Evolutionary conservation across 495 filamentous ascomycete genomes (phyloP).

Genomic region (Daldinia decipiens): DNA sequence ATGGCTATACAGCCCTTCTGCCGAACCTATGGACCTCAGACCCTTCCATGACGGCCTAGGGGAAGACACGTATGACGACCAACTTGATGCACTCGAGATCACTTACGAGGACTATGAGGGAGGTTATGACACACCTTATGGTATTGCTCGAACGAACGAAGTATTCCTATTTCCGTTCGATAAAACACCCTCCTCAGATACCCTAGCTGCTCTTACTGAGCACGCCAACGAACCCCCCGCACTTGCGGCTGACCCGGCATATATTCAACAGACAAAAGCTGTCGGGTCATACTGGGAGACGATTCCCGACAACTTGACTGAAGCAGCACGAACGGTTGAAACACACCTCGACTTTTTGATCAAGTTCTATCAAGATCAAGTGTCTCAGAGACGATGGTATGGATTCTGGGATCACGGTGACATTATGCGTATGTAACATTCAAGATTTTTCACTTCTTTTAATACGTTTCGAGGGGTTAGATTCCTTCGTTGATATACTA

Average conservation of each 20-base stretch:
- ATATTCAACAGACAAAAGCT: constrained; percentile 55
- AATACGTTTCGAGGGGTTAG: not conserved
- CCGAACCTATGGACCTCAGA: constrained; percentile 58
- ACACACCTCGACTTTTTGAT: constrained; percentile 56
- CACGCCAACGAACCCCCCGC: constrained; percentile 53
- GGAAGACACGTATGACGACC: constrained; percentile 57
- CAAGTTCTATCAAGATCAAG: constrained; percentile 57
- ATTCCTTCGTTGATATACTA: no score
- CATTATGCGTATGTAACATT: constrained; percentile 48
- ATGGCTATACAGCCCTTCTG: constrained; percentile 62
- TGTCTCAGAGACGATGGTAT: constrained; percentile 60
- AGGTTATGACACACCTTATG: constrained; percentile 58
- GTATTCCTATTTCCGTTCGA: constrained; percentile 57
- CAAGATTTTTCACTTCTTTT: not conserved
- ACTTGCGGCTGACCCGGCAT: constrained; percentile 50
- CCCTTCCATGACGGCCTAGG: constrained; percentile 63
- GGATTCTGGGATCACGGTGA: constrained; percentile 65
- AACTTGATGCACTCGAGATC: constrained; percentile 62
- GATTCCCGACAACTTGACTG: constrained; percentile 28
- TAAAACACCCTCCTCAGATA: constrained; percentile 51
- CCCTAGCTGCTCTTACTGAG: constrained; percentile 46
- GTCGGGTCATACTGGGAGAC: constrained; percentile 57
- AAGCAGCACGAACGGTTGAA: constrained; percentile 48
- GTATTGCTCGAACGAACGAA: constrained; percentile 60
- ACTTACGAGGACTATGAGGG: constrained; percentile 65